phyloP scores from a whole-genome alignment of 306 rosid genomes.

The Cajanus cajan region DNA sequence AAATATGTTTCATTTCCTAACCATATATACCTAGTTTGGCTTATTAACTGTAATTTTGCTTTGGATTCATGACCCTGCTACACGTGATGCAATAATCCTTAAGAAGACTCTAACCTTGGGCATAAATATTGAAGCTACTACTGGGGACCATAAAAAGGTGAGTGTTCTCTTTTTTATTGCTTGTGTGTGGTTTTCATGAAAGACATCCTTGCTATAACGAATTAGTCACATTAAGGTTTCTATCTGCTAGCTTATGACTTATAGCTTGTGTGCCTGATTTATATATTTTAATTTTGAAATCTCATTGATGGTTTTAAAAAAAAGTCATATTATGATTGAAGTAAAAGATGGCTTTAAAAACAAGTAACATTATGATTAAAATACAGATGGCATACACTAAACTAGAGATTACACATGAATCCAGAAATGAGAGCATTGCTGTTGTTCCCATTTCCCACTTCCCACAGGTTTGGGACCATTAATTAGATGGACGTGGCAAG shows the following conservation, averaged over 20 bases:
- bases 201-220: background rate
- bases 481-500: too few relatives aligned
- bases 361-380: too few relatives aligned
- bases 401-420: too few relatives aligned
- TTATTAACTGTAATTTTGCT: constrained; percentile 58
- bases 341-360: too few relatives aligned
- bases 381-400: too few relatives aligned
- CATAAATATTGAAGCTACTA: constrained; percentile 53
- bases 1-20: background rate
- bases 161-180: constrained; percentile 16
- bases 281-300: too few relatives aligned
- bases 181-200: background rate
- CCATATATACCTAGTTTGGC: background rate
- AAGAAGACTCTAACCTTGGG: constrained; percentile 36
- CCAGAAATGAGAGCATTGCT: too few relatives aligned
- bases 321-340: too few relatives aligned
- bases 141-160: constrained; percentile 73
- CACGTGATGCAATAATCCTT: constrained; percentile 63
- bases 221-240: background rate
- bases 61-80: constrained; percentile 81
- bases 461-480: too few relatives aligned
- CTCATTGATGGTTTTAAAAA: too few relatives aligned
- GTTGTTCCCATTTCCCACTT: too few relatives aligned
- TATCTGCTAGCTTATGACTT: background rate
- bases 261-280: too few relatives aligned